Evolutionary conservation across 2,329 filamentous ascomycete genomes (phyloP), one percentile per base, ranked within the genome.

Genomic region (Botryotinia calthae): DNA sequence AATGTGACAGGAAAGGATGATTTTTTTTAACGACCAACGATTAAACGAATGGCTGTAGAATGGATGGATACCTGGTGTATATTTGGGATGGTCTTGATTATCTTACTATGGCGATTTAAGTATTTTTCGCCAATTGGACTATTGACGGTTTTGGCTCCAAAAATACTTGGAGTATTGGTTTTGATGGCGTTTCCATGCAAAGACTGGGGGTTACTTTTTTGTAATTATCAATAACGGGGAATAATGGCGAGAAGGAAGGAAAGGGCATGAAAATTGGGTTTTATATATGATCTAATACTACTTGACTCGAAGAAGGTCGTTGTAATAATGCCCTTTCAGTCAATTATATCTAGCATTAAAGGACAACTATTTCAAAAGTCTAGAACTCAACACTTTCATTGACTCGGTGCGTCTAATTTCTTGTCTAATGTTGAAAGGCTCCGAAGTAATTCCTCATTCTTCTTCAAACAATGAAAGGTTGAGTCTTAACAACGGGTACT

Each of bases 31-130:
- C 64, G 73, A 74, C 70, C 46, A 44, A 72, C 46, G 70, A 72
- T 31, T 72, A 72, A 67, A 72, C 63, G 70, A 65, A 72, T 51
- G 73, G 71, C 66, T 66, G 71, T 62, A 72, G 62, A 72, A 72
- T 74, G 67, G 72, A 34, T 46, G 68, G 72, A 56, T 66, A 68
- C 65, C 48, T 68, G 73, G 73, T 68, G 70, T 72, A 72, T 46
- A 69, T 63, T 68, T 72, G 54, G 72, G 62, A 42, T 59, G 42
- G 72, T 72, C 71, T 71, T 73, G 61, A 65, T 72, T 58, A 61
- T 58, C 37, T 54, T 73, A 72, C 62, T 51, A 40, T 31, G 68
- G 59, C 68, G 34, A 46, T n/a, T 69, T 70, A 56, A 67, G 65
- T 63, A 63, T 63, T 46, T 9, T 63, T 46, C 51, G 8, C 40